phyloP scores from a whole-genome alignment of 208 protist genomes.

The Crithidia bombi region DNA sequence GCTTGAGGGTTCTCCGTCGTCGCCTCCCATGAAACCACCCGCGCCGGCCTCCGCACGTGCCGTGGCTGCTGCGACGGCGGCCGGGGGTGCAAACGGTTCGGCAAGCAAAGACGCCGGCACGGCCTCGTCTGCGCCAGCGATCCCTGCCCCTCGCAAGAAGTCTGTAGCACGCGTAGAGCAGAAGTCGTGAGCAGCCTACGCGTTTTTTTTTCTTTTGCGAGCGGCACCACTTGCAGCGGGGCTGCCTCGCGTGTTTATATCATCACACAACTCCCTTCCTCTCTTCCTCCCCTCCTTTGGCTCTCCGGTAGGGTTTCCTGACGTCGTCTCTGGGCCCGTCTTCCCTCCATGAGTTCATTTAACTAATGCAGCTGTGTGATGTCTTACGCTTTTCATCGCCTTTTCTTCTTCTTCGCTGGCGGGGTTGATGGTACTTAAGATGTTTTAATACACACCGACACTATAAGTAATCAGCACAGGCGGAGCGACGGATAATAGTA shows the following conservation, averaged over 20 bases:
- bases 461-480: too few species aligned
- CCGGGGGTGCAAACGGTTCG: not conserved
- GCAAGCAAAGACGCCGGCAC: constrained; percentile 10
- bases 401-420: not conserved
- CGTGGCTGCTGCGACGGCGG: not conserved
- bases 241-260: not conserved
- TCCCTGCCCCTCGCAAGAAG: constrained; percentile 9
- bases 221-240: not conserved
- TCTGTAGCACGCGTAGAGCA: constrained; percentile 4
- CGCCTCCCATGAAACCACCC: constrained; percentile 18
- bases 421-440: too few species aligned
- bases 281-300: too few species aligned
- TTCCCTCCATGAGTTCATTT: not conserved
- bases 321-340: not conserved
- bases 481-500: too few species aligned
- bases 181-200: not conserved
- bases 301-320: too few species aligned
- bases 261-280: not conserved
- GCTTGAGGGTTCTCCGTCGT: constrained; percentile 16
- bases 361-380: not conserved
- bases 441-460: too few species aligned
- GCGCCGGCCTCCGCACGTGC: constrained; percentile 16
- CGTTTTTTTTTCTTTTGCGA: not conserved
- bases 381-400: too few species aligned
- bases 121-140: not conserved